Base-by-base conservation (phyloP, 768 basidiomycete genomes). In the Calocera viscosa region DNA sequence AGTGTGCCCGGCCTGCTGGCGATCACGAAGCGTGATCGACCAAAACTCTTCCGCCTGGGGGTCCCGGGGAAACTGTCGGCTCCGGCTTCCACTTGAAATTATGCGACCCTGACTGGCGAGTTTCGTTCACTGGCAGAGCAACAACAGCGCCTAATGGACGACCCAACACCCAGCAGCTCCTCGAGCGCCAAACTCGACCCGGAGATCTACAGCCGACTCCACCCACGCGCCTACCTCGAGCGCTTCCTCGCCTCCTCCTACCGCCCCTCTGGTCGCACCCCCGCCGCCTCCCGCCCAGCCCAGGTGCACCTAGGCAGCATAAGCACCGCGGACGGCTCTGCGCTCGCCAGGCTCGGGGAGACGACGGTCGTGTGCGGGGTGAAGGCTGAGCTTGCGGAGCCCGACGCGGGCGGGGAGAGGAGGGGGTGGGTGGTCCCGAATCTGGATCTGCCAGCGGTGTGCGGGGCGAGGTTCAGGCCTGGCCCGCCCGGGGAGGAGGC, bases 301-400 rank as follows among this genome's bases (percentile, higher is more conserved):
- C 33, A 34, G 39, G 11, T 26, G 12, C 1, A 53, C 16, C 34
- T 65, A 94, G 94, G 93, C 64, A 95, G 94, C 1, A 89, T 99
- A 78, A 88, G 90, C 0, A 97, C 96, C 0, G 94, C 96, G 0
- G 83, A 94, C 69, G 94, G 94, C 0, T 96, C 94, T 2, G 87
- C 94, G 0, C 86, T 99, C 41, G 91, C 97, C 2, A 81, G 92
- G 30, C 74, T 97, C 68, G 96, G 96, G 22, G 83, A 90, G 60
- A 96, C 95, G n/a, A 97, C 92, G 0, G 80, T 98, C 39, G 90
- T 97, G 0, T 97, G 94, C 72, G 96, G 96, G 0, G 85, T 99
- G 70, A 97, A 96, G 74, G 94, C 92, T 16, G 94, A 98, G 76
- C 88, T 95, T 41, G 88, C 92, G 30, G 90, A 93, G 72, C 95